These are phyloP conservation scores for Aspergillus hancockii DNA, from an alignment of 495 filamentous ascomycete genomes.

Conservation along the genomic window DNA sequence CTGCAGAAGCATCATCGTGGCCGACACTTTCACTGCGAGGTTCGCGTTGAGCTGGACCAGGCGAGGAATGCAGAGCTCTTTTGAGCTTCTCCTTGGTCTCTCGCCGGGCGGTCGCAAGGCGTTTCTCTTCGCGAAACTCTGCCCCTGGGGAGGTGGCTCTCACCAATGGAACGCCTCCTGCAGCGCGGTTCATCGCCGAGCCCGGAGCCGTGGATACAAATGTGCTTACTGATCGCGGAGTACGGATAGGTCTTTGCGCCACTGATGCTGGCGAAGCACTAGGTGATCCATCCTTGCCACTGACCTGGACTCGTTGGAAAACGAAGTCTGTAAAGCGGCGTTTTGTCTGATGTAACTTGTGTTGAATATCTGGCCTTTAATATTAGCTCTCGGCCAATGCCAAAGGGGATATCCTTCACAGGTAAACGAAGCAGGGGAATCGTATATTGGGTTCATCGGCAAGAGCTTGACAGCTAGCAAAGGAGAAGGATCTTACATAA, in stretches of 20 bases:
- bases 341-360: constrained; percentile 46
- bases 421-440: neutral
- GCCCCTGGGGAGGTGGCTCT: constrained; percentile 48
- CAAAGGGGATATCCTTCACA: neutral
- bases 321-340: constrained; percentile 52
- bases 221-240: constrained; percentile 45
- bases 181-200: constrained; percentile 5
- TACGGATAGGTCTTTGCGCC: constrained; percentile 33
- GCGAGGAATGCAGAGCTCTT: constrained; percentile 28
- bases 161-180: constrained; percentile 36
- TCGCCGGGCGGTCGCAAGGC: constrained; percentile 30
- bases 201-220: constrained; percentile 25
- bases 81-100: constrained; percentile 34
- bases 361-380: constrained; percentile 42
- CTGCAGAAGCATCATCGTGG: neutral
- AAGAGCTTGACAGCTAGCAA: constrained; percentile 19
- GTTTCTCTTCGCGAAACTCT: constrained; percentile 43
- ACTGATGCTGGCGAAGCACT: constrained; percentile 21
- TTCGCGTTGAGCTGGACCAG: neutral
- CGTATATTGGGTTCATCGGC: neutral
- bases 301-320: constrained; percentile 44
- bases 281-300: constrained; percentile 20
- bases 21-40: neutral
- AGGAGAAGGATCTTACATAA: constrained; percentile 46
- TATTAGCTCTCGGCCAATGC: constrained; percentile 9